Conservation (phyloP, 768 basidiomycete genomes). For the Heimioporus sp. region DNA sequence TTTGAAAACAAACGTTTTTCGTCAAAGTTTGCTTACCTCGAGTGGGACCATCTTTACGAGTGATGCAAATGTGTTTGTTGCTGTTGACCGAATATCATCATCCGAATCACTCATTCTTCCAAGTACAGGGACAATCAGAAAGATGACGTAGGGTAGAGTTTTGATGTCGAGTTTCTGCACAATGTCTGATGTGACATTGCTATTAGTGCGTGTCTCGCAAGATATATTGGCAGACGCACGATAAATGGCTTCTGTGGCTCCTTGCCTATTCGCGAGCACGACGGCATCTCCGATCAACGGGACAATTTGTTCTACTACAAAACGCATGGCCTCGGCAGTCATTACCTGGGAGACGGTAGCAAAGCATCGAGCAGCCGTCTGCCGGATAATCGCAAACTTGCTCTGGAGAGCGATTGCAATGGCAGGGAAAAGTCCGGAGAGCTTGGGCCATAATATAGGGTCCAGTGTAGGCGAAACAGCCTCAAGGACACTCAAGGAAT, state of each 20-base stretch:
- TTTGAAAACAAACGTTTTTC: not conserved
- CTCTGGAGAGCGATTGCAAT: constrained; percentile 79
- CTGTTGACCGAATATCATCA: constrained; percentile 86
- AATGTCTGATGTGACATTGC: constrained; percentile 56
- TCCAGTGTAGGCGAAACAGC: constrained; percentile 78
- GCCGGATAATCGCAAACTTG: constrained; percentile 85
- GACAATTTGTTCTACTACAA: constrained; percentile 81
- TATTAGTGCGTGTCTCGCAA: constrained; percentile 8
- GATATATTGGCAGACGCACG: constrained; percentile 55
- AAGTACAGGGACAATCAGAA: constrained; percentile 92
- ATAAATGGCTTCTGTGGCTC: constrained; percentile 86
- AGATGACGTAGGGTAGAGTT: constrained; percentile 93
- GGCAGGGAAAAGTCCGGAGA: constrained; percentile 72
- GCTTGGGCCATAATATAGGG: constrained; percentile 61
- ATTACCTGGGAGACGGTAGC: constrained; percentile 86
- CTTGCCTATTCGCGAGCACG: constrained; percentile 75
- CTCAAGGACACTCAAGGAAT: constrained; percentile 87
- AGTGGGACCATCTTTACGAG: constrained; percentile 98
- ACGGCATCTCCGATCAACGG: constrained; percentile 81
- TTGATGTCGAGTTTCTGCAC: constrained; percentile 91
- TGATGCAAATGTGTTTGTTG: constrained; percentile 97
- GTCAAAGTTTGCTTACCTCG: constrained; percentile 55
- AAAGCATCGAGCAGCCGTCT: constrained; percentile 83
- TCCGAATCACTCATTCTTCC: constrained; percentile 97
- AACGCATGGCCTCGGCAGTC: constrained; percentile 82